These are phyloP conservation scores for Lactarius pseudohatsudake DNA, from an alignment of 768 basidiomycete genomes.

Conservation along the genomic window DNA sequence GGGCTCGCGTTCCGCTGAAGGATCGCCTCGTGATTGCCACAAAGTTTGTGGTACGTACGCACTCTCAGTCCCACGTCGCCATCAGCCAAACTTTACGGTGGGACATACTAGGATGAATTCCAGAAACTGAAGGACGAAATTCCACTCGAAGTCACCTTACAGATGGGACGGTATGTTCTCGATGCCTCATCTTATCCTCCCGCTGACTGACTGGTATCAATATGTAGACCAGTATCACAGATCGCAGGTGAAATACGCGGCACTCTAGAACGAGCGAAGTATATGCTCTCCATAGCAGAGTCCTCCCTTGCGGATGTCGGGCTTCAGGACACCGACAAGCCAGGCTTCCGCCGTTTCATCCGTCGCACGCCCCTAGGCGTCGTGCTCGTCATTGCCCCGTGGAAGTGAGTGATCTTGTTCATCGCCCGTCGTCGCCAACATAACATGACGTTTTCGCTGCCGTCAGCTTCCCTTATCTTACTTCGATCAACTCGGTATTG, in stretches of 20 bases:
- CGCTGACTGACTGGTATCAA: not conserved
- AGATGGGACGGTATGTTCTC: constrained; percentile 83
- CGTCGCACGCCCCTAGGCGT: constrained; percentile 83
- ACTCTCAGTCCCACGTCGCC: constrained; percentile 21
- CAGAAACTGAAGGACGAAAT: constrained; percentile 57
- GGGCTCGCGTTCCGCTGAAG: constrained; percentile 58
- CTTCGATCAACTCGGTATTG: constrained; percentile 86
- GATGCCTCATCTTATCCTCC: not conserved
- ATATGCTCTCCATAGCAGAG: constrained; percentile 83
- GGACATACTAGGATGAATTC: constrained; percentile 46
- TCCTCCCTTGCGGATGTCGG: constrained; percentile 70
- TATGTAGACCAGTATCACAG: constrained; percentile 72
- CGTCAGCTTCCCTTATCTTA: constrained; percentile 82
- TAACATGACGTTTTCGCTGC: not conserved
- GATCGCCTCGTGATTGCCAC: constrained; percentile 71
- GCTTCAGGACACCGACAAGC: constrained; percentile 74
- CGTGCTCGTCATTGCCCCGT: constrained; percentile 84
- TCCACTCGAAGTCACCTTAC: constrained; percentile 72
- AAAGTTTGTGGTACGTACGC: constrained; percentile 63
- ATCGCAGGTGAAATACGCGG: constrained; percentile 77
- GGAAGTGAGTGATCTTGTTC: constrained; percentile 64
- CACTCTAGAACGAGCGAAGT: constrained; percentile 74
- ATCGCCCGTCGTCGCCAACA: constrained; percentile 1
- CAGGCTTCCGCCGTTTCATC: constrained; percentile 83
- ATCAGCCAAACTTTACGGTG: not conserved